A percentile compares a stretch with the other conserved stretches of the same genome.
These are phyloP conservation scores for Paramecium sexaurelia DNA, from an alignment of 73 alveolate genomes.

Conservation along the genomic window DNA sequence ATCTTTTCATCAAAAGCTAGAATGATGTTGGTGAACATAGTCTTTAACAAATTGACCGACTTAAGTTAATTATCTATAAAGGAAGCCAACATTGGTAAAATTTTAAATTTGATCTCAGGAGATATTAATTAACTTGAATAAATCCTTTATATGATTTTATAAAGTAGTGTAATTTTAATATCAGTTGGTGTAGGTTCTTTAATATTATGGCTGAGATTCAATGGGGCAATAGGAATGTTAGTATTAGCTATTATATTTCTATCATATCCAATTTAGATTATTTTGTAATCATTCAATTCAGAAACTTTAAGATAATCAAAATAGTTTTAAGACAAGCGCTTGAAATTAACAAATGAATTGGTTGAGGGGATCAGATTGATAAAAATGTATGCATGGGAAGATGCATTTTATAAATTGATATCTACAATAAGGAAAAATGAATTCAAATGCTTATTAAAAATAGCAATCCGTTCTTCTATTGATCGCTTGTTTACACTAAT, in stretches of 20 bases:
- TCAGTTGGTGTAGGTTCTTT: background rate
- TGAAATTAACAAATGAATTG: slow-evolving; percentile 41
- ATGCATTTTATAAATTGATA: slow-evolving; percentile 25
- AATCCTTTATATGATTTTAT: background rate
- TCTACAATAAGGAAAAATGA: slow-evolving; percentile 3
- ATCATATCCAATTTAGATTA: background rate
- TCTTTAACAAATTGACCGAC: background rate
- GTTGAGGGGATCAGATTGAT: slow-evolving; percentile 67
- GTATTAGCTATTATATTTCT: background rate
- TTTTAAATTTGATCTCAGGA: slow-evolving; percentile 46
- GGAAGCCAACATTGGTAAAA: slow-evolving; percentile 64
- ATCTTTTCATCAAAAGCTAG: slow-evolving; percentile 3
- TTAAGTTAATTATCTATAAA: slow-evolving; percentile 32
- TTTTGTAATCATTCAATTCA: background rate
- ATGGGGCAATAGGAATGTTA: background rate
- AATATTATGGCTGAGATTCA: background rate
- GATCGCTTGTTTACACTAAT: background rate
- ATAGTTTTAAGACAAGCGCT: slow-evolving; percentile 8
- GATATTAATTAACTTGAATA: slow-evolving; percentile 47
- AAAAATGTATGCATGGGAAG: slow-evolving; percentile 71
- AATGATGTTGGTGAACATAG: background rate
- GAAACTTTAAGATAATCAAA: background rate
- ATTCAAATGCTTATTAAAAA: background rate
- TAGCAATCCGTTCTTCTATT: background rate
- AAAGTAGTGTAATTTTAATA: background rate